phyloP scores from a whole-genome alignment of 2,329 filamentous ascomycete genomes.

The Nannizziopsis barbatae region DNA sequence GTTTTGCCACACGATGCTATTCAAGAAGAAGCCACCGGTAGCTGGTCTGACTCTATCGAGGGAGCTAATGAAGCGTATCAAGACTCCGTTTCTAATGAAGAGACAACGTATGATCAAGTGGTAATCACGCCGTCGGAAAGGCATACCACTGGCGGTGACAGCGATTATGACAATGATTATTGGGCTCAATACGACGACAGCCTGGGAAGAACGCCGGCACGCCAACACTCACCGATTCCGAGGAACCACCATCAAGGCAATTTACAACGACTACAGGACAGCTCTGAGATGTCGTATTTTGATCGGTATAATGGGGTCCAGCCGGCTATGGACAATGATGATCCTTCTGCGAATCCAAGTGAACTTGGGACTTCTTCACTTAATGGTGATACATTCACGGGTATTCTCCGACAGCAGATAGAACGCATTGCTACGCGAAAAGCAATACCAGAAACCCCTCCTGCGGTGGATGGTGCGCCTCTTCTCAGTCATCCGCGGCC shows the following conservation, averaged over 20 bases:
- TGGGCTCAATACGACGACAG: conserved; percentile 54
- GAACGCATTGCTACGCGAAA: conserved; percentile 16
- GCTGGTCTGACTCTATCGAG: conserved; percentile 44
- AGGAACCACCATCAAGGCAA: conserved; percentile 20
- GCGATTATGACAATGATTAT: conserved; percentile 52
- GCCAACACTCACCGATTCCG: conserved; percentile 27
- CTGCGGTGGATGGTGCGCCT: not conserved
- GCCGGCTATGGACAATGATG: conserved; percentile 52
- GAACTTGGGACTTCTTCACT: conserved; percentile 43
- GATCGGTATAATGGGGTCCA: conserved; percentile 52
- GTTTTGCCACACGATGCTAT: conserved; percentile 41
- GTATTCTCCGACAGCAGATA: conserved; percentile 31
- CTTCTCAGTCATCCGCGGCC: conserved; percentile 35
- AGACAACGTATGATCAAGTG: conserved; percentile 23
- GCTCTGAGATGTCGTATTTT: conserved; percentile 50
- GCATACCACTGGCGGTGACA: conserved; percentile 30
- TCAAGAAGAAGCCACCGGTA: conserved; percentile 37
- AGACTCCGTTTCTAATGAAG: conserved; percentile 29
- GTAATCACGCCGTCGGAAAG: conserved; percentile 15
- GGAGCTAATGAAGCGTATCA: conserved; percentile 43
- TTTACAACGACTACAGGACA: conserved; percentile 23
- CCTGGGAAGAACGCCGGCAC: conserved; percentile 41
- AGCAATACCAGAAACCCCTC: not conserved
- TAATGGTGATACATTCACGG: conserved; percentile 36
- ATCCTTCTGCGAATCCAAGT: conserved; percentile 45